These are phyloP conservation scores for Penicillium argentinense DNA, from an alignment of 495 filamentous ascomycete species.

Conservation along the genomic window DNA sequence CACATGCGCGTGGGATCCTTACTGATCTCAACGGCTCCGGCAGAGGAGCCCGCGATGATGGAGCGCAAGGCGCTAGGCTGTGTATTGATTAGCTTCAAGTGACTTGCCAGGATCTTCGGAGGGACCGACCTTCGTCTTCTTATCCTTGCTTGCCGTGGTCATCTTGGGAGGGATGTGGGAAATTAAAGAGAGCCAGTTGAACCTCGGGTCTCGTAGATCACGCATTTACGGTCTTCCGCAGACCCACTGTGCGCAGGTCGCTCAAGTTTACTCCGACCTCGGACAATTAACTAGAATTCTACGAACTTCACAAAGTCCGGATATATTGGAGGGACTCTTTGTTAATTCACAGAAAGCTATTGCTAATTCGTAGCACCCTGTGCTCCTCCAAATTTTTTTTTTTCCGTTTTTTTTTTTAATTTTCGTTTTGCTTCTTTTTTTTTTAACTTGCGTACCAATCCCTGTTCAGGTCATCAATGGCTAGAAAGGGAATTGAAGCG, in stretches of 20 bases:
- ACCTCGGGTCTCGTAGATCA: conserved; percentile 17
- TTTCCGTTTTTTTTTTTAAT: conserved; percentile 15
- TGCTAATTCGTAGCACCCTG: conserved; percentile 22
- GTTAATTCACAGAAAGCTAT: conserved; percentile 35
- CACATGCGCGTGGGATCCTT: conserved; percentile 14
- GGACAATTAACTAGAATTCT: neutral
- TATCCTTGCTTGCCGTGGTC: conserved; percentile 42
- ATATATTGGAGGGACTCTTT: conserved; percentile 27
- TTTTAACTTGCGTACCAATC: conserved; percentile 2
- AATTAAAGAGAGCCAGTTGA: conserved; percentile 7
- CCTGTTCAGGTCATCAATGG: neutral
- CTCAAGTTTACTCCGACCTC: too few relatives aligned
- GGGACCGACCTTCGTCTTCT: conserved; percentile 43
- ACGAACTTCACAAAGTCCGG: neutral
- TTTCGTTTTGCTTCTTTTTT: conserved; percentile 6
- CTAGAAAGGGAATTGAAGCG: neutral
- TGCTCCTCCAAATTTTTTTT: conserved; percentile 31
- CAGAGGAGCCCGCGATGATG: conserved; percentile 83
- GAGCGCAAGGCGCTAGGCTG: conserved; percentile 80
- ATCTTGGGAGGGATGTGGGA: conserved; percentile 30
- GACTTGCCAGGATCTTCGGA: neutral
- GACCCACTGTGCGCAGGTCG: conserved; percentile 21
- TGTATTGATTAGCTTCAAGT: conserved; percentile 19
- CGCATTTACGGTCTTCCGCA: conserved; percentile 18
- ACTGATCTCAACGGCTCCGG: conserved; percentile 95